phyloP scores from a whole-genome alignment of 2,329 filamentous ascomycete genomes.

The Calonectria fujianensis region DNA sequence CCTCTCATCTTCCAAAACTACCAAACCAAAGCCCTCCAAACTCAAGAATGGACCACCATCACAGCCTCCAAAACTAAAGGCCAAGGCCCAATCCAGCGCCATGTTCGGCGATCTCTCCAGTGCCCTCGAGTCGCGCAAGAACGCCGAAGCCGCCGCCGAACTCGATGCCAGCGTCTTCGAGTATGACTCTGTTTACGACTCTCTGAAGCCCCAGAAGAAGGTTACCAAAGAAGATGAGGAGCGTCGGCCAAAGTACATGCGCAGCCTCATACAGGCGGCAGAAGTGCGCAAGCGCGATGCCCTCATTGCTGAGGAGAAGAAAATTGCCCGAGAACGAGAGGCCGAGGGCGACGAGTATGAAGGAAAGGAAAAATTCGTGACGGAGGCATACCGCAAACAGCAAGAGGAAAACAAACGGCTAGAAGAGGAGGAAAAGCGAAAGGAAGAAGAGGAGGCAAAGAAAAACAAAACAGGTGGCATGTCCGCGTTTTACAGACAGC shows the following conservation, averaged over 20 bases:
- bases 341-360: slow-evolving; percentile 87
- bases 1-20: slow-evolving; percentile 48
- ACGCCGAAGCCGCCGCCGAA: slow-evolving; percentile 78
- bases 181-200: slow-evolving; percentile 89
- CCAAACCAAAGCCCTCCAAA: slow-evolving; percentile 58
- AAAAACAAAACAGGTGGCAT: slow-evolving; percentile 81
- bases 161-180: slow-evolving; percentile 87
- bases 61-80: slow-evolving; percentile 66
- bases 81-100: slow-evolving; percentile 64
- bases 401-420: slow-evolving; percentile 83
- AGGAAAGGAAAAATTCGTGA: slow-evolving; percentile 91
- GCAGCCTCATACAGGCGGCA: slow-evolving; percentile 81
- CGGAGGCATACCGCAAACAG: slow-evolving; percentile 86
- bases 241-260: slow-evolving; percentile 86
- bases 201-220: slow-evolving; percentile 80
- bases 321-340: slow-evolving; percentile 85
- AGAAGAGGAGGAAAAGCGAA: slow-evolving; percentile 82
- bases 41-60: slow-evolving; percentile 58
- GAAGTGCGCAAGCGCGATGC: slow-evolving; percentile 86
- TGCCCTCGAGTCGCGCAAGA: slow-evolving; percentile 76
- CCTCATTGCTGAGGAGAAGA: slow-evolving; percentile 86
- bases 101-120: slow-evolving; percentile 81
- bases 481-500: slow-evolving; percentile 85
- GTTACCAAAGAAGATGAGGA: slow-evolving; percentile 72
- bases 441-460: slow-evolving; percentile 78